phyloP scores from a whole-genome alignment of 1,284 basidiomycete species.

The Phylloboletellus chloephorus region DNA sequence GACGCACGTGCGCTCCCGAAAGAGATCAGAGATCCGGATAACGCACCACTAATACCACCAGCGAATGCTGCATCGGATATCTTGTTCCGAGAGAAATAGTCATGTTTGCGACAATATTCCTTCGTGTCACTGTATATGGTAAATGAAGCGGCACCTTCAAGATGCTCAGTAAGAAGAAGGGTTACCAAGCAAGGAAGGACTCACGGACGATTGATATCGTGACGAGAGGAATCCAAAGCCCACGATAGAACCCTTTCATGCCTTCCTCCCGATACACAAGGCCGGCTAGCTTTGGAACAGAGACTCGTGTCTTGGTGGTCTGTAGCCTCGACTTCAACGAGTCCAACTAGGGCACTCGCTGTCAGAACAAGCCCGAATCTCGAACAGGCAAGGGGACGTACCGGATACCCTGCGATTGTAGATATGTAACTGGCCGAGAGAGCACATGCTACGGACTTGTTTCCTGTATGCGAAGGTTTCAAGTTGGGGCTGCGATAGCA shows the following conservation, averaged over 20 bases:
- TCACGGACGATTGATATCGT: slow-evolving; percentile 95
- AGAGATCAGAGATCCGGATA: slow-evolving; percentile 79
- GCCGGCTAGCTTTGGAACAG: slow-evolving; percentile 66
- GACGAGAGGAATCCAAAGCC: slow-evolving; percentile 87
- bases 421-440: slow-evolving; percentile 79
- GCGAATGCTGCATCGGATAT: slow-evolving; percentile 68
- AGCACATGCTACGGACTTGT: slow-evolving; percentile 79
- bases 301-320: slow-evolving; percentile 72
- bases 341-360: slow-evolving; percentile 54
- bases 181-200: slow-evolving; percentile 31
- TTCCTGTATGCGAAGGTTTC: slow-evolving; percentile 39
- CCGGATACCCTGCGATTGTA: slow-evolving; percentile 78
- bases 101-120: slow-evolving; percentile 63
- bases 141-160: slow-evolving; percentile 78
- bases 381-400: slow-evolving; percentile 35
- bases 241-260: slow-evolving; percentile 85
- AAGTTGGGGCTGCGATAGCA: slow-evolving; percentile 9
- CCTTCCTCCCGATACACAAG: slow-evolving; percentile 89
- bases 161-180: slow-evolving; percentile 12
- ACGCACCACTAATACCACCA: slow-evolving; percentile 74
- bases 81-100: slow-evolving; percentile 52
- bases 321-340: slow-evolving; percentile 90
- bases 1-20: slow-evolving; percentile 79
- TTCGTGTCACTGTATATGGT: slow-evolving; percentile 92
- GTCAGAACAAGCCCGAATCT: slow-evolving; percentile 4